Base-by-base conservation (phyloP, 192 early-diverging fungal genomes). In the Umbelopsis isabellina region DNA sequence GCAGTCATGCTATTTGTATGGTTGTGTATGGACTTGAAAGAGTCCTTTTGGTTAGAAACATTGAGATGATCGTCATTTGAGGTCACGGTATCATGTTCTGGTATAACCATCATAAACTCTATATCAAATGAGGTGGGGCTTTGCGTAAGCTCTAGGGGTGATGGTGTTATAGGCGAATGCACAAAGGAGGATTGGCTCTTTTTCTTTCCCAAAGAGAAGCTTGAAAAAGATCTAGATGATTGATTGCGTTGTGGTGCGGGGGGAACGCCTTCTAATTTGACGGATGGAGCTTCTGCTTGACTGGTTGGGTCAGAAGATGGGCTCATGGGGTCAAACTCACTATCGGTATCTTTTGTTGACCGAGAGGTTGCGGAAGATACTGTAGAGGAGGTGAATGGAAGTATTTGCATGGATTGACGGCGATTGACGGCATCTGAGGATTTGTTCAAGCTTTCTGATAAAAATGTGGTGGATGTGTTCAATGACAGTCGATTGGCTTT, bases 401-500 rank as follows among this genome's bases (percentile, higher is more conserved):
- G 2, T 35, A 61, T 12, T 18, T 61, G 25, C 30, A 61, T 33
- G 2, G 55, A 61, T 61, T 61, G 55, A 18, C 55, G 55, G 18
- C 55, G 55, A 61, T 61, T 61, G 20, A 8, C 27, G 25, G 25
- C 53, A 13, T 61, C 55, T 15, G 55, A 12, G 9, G 55, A 61
- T 25, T 61, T 61, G 55, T 15, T n/a, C 27, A 61, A 18, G 18
- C 13, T 4, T 12, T 61, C 55, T 8, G 12, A 35, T 25, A 61
- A 35, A 13, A 27, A 61, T 18, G 27, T 61, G 1, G 21, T 61
- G 30, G 55, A 61, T 16, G 55, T 61, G n/a, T 61, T 61, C 55
- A 61, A 61, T 35, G 55, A 61, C 55, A 61, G 55, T 23, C 30
- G 55, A 61, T 61, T 35, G 52, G 52, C 21, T 49, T 20, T 21